phyloP scores from a whole-genome alignment of 805 yeast genomes.

The Candida pseudofarinosa region DNA sequence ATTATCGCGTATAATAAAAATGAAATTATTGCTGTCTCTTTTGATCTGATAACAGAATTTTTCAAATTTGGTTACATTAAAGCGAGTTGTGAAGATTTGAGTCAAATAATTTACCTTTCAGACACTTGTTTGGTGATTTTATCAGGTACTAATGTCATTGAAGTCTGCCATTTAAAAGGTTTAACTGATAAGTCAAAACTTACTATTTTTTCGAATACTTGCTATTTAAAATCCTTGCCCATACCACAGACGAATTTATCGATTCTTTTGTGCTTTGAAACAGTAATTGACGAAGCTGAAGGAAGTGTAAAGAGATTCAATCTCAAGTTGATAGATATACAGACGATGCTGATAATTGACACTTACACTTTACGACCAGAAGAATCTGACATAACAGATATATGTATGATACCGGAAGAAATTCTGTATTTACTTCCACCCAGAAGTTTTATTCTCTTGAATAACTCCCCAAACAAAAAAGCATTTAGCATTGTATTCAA shows the following conservation, averaged over 20 bases:
- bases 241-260: conserved; percentile 9
- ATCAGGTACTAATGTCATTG: not conserved
- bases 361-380: conserved; percentile 7
- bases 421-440: not conserved
- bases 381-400: conserved; percentile 16
- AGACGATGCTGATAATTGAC: conserved; percentile 10
- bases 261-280: conserved; percentile 14
- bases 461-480: conserved; percentile 7
- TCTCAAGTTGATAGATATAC: conserved; percentile 13
- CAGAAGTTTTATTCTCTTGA: conserved; percentile 13
- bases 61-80: conserved; percentile 6
- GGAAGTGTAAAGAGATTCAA: conserved; percentile 12
- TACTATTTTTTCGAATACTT: conserved; percentile 11
- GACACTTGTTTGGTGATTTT: conserved; percentile 6
- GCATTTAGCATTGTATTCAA: conserved; percentile 9
- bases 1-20: conserved; percentile 12
- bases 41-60: conserved; percentile 6
- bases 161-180: not conserved
- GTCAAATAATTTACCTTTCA: conserved; percentile 9
- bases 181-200: not conserved
- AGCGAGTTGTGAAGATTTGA: conserved; percentile 4
- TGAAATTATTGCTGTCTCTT: conserved; percentile 6
- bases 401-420: conserved; percentile 8
- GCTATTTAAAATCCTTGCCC: conserved; percentile 13
- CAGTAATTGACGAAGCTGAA: conserved; percentile 7